phyloP scores from a whole-genome alignment of 2,329 filamentous ascomycete genomes.

The Cladophialophora yegresii region DNA sequence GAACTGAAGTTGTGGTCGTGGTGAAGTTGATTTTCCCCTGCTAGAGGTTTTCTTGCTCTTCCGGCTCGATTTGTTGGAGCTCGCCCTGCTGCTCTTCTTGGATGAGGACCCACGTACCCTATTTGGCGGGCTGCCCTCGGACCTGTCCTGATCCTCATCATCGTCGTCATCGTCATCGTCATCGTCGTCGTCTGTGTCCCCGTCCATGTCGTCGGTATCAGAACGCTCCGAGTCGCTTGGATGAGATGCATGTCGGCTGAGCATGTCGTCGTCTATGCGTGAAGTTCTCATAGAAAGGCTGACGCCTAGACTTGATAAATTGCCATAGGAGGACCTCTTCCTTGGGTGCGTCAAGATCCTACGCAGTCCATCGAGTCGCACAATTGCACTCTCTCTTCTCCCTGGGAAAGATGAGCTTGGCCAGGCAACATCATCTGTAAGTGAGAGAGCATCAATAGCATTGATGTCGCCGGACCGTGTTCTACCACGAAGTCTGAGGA shows the following conservation, averaged over 20 bases:
- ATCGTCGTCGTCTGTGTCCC: constrained; percentile 24
- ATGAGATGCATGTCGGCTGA: constrained; percentile 52
- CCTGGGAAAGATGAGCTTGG: constrained; percentile 57
- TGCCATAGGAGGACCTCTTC: constrained; percentile 53
- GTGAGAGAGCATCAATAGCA: constrained; percentile 49
- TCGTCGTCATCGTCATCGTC: constrained; percentile 22
- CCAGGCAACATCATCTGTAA: constrained; percentile 53
- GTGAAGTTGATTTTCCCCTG: constrained; percentile 3
- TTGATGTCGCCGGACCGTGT: constrained; percentile 40
- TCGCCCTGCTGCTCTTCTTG: constrained; percentile 34
- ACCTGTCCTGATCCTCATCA: constrained; percentile 12
- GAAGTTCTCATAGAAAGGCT: constrained; percentile 76
- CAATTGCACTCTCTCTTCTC: constrained; percentile 45
- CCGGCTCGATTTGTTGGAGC: constrained; percentile 28
- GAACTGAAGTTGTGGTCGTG: constrained; percentile 19
- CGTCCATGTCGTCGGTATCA: constrained; percentile 37
- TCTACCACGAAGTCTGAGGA: constrained; percentile 55
- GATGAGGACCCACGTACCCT: constrained; percentile 11
- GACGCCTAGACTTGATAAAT: constrained; percentile 58
- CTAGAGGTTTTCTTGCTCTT: constrained; percentile 16
- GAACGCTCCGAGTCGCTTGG: constrained; percentile 52
- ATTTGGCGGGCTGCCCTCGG: neutral
- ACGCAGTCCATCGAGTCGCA: constrained; percentile 60
- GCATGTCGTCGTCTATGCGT: constrained; percentile 64
- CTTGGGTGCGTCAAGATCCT: constrained; percentile 64